Percentiles rank a stretch among this genome's conserved stretches.
These are phyloP conservation scores for Rutstroemia sp. DNA, from an alignment of 2,329 filamentous ascomycete species.

Conservation along the genomic window DNA sequence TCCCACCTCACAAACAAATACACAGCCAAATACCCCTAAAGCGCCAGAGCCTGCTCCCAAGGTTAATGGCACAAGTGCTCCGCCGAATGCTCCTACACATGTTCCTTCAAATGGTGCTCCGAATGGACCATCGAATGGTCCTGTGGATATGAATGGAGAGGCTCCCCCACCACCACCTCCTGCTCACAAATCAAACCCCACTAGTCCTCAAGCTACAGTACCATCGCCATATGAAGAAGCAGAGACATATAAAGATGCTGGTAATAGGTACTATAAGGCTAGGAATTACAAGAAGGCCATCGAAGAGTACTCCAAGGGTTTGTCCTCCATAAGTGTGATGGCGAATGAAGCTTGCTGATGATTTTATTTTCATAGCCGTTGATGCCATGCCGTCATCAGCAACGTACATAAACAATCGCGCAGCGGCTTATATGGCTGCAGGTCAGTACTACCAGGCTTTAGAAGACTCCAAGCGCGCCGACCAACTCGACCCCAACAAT, in stretches of 20 bases:
- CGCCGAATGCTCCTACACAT: neutral
- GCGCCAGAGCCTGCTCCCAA: constrained; percentile 33
- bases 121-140: constrained; percentile 27
- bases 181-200: constrained; percentile 60
- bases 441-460: constrained; percentile 72
- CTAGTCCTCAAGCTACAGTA: constrained; percentile 46
- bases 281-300: constrained; percentile 84
- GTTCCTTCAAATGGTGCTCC: constrained; percentile 35
- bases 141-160: constrained; percentile 21
- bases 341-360: constrained; percentile 7
- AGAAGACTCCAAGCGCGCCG: constrained; percentile 77
- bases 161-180: constrained; percentile 55
- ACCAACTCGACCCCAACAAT: constrained; percentile 78
- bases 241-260: constrained; percentile 83
- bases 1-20: constrained; percentile 20
- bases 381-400: constrained; percentile 78
- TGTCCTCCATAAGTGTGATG: neutral
- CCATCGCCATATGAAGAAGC: constrained; percentile 56
- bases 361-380: constrained; percentile 55
- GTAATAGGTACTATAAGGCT: constrained; percentile 96
- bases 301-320: constrained; percentile 92
- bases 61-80: constrained; percentile 33
- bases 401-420: constrained; percentile 90
- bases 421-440: constrained; percentile 87
- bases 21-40: constrained; percentile 18